Percentiles rank a stretch among this genome's conserved stretches.
These are phyloP conservation scores for Neurospora intermedia DNA, from an alignment of 495 filamentous ascomycete genomes.

Conservation along the genomic window DNA sequence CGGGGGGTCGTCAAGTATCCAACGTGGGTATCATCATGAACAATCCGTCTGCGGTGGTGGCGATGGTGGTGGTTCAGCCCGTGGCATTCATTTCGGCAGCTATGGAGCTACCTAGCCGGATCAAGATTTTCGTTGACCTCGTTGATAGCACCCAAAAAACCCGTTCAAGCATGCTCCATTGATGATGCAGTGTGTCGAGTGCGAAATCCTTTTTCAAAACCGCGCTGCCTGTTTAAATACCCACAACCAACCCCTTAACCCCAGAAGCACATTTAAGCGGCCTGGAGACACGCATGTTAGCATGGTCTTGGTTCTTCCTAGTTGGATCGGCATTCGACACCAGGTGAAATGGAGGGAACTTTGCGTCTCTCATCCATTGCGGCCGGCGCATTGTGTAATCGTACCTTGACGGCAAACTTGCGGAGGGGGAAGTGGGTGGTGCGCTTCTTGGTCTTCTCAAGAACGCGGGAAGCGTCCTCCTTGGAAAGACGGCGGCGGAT, in stretches of 20 bases:
- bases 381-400: constrained; percentile 4
- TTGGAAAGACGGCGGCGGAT: constrained; percentile 85
- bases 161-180: constrained; percentile 25
- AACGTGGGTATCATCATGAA: not conserved
- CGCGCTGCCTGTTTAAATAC: constrained; percentile 25
- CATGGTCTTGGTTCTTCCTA: not conserved
- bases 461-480: constrained; percentile 68
- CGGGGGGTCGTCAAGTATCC: not conserved
- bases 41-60: not conserved
- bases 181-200: constrained; percentile 27
- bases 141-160: constrained; percentile 25
- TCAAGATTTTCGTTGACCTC: constrained; percentile 25
- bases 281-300: constrained; percentile 15
- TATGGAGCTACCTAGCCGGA: constrained; percentile 25
- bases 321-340: not conserved
- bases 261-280: constrained; percentile 16
- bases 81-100: constrained; percentile 26
- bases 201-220: constrained; percentile 24
- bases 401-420: constrained; percentile 97
- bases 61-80: constrained; percentile 16
- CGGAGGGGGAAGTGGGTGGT: constrained; percentile 91
- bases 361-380: not conserved
- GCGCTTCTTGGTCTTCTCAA: constrained; percentile 92
- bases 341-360: not conserved
- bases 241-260: constrained; percentile 20